Base-by-base conservation (phyloP, 2,329 filamentous ascomycete species). In the Teratosphaeria zuluensis region DNA sequence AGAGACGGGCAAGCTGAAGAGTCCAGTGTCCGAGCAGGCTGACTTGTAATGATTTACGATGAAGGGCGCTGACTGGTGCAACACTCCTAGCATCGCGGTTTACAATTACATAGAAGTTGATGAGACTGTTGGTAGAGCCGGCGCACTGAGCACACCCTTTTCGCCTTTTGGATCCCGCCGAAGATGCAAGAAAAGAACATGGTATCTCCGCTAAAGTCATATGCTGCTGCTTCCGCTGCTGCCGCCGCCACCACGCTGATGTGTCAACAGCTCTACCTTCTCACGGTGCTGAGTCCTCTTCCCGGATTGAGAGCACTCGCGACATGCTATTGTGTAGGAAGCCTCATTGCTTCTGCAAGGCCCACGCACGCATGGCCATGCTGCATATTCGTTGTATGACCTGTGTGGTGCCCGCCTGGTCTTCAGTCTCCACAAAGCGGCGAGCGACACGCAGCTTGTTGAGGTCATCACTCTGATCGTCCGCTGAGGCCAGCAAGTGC, bases 11-110 rank as follows among this genome's bases (percentile, higher is more conserved):
- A 77, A 77, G 60, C 70, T 86, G 68, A 71, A 85, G 59, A 86
- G 84, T n/a, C 77, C 80, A 61, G 80, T 86, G 48, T 77, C 80
- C 3, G 83, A 85, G 71, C 84, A 86, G 75, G 48, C 46, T 21
- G 55, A 57, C 24, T 14, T 48, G 38, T 28, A 31, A 24, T 19
- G 53, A 28, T 1, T 16, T 21, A 21, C 19, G 42, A 48, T 19
- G 16, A 48, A 19, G 19, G 19, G 42, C 42, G 42, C 19, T 48
- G 16, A 48, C 19, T 48, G 42, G 19, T 8, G 42, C 42, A 48
- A n/a, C 42, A 8, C 9, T 21, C 19, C 16, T n/a, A 48, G 42
- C 16, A 21, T 48, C 16, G 42, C n/a, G n/a, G 16, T 48, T 48
- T 21, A 53, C 24, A 21, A 30, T 11, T 53, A 53, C 51, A 53